Base-by-base conservation (phyloP, 176 grass and related monocot genomes). In the Carex cristatella region DNA sequence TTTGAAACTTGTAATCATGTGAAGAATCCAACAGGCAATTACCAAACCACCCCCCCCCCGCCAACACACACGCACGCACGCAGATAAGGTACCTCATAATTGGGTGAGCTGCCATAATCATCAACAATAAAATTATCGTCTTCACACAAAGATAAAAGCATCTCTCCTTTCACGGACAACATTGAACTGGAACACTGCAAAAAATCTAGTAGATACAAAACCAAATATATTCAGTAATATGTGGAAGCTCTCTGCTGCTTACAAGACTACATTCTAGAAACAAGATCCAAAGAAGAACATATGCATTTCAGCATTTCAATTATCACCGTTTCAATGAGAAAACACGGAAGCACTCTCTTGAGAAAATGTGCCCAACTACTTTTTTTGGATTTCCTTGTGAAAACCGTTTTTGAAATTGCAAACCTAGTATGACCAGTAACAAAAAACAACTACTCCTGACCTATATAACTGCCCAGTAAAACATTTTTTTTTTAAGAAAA, bases 61-160 rank as follows among this genome's bases (percentile, higher is more conserved):
- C 32, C 23, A 23, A 33, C 32, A 33, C 32, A 33, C 32, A 35
- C 35, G 3, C 35, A 35, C 35, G 3, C 35, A 35, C 2, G 3
- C 2, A 35, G 35, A 35, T 18, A 4, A 18, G 16, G 60, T 84
- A 94, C 96, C 96, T 98, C 91, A 75, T 89, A 92, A 92, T 90
- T 89, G 14, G 93, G 88, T 59, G 87, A 79, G 58, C 87, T 46
- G 61, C 84, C 91, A 68, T 33, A 77, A 23, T 95, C 93, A 19
- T 98, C 93, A 79, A 98, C 85, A 77, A 98, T 92, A 38, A 98
- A 95, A 84, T 92, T 91, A 67, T 95, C 91, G 31, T 95, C 87
- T 75, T 80, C 70, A 66, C 87, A 94, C 75, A 85, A 88, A 67
- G 93, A 90, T 80, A 94, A 53, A 61, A 92, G 91, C 32, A 46